phyloP scores from a whole-genome alignment of 1,139 yeast species.

The Zygoascus hellenicus region DNA sequence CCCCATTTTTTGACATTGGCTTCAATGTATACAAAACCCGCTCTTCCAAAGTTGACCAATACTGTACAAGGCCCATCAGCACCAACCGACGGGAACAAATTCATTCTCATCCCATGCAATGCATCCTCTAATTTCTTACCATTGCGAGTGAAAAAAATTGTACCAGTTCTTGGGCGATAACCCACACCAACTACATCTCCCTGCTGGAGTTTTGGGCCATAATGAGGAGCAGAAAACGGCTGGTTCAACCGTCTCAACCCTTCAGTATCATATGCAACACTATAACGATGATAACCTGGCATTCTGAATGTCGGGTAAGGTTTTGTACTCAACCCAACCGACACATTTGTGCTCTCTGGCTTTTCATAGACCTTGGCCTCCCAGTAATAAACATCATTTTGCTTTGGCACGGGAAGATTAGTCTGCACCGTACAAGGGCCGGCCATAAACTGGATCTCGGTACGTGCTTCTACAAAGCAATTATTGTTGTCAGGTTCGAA shows the following conservation, averaged over 20 bases:
- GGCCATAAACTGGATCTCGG: conserved; percentile 69
- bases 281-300: conserved; percentile 79
- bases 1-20: conserved; percentile 94
- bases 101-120: conserved; percentile 69
- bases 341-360: conserved; percentile 49
- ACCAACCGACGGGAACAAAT: conserved; percentile 88
- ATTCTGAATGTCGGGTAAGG: conserved; percentile 87
- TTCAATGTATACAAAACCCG: conserved; percentile 90
- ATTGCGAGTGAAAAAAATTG: conserved; percentile 83
- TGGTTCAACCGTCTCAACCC: conserved; percentile 78
- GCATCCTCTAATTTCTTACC: conserved; percentile 85
- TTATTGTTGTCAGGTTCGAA: conserved; percentile 63
- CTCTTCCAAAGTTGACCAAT: conserved; percentile 82
- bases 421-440: conserved; percentile 73
- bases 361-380: conserved; percentile 74
- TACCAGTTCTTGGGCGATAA: conserved; percentile 70
- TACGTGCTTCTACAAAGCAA: conserved; percentile 62
- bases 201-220: conserved; percentile 68
- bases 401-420: conserved; percentile 79
- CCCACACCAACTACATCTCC: conserved; percentile 95
- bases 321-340: conserved; percentile 77
- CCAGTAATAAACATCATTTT: conserved; percentile 84
- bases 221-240: conserved; percentile 70
- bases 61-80: conserved; percentile 67
- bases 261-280: conserved; percentile 81